Conservation (phyloP, 2,329 filamentous ascomycete genomes). For the Hirsutella rhossiliensis region DNA sequence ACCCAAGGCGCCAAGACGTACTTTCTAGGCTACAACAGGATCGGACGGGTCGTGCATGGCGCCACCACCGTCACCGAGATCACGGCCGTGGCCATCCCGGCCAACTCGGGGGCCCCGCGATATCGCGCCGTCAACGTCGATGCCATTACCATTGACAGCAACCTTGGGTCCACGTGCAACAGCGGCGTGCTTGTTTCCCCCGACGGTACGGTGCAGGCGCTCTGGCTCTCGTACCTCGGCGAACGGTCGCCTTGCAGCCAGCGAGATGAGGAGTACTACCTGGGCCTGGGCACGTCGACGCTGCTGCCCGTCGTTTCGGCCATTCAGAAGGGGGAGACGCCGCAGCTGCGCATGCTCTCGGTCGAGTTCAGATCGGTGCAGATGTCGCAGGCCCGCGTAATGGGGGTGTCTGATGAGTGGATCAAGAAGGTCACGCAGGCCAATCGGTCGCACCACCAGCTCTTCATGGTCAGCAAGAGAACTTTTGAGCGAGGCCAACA, state of each 20-base stretch:
- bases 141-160: conserved; percentile 93
- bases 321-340: conserved; percentile 68
- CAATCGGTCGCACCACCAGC: conserved; percentile 85
- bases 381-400: conserved; percentile 92
- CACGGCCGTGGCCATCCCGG: conserved; percentile 90
- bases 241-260: conserved; percentile 68
- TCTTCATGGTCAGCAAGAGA: conserved; percentile 97
- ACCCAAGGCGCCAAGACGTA: conserved; percentile 90
- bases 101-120: conserved; percentile 79
- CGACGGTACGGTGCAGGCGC: conserved; percentile 83
- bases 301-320: conserved; percentile 79
- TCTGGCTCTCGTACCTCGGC: conserved; percentile 95
- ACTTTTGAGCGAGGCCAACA: conserved; percentile 46
- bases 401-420: conserved; percentile 95
- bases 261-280: conserved; percentile 92
- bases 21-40: conserved; percentile 97
- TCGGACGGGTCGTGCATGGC: conserved; percentile 82
- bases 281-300: conserved; percentile 80
- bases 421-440: conserved; percentile 79
- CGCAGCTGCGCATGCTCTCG: conserved; percentile 79
- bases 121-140: conserved; percentile 95
- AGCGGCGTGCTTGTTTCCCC: conserved; percentile 85
- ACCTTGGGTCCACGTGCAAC: conserved; percentile 79
- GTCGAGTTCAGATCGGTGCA: conserved; percentile 92
- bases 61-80: conserved; percentile 95